Evolutionary conservation across 345 rosid genomes (phyloP), one percentile per base, ranked within the genome.

Genomic region (Heritiera fomes): DNA sequence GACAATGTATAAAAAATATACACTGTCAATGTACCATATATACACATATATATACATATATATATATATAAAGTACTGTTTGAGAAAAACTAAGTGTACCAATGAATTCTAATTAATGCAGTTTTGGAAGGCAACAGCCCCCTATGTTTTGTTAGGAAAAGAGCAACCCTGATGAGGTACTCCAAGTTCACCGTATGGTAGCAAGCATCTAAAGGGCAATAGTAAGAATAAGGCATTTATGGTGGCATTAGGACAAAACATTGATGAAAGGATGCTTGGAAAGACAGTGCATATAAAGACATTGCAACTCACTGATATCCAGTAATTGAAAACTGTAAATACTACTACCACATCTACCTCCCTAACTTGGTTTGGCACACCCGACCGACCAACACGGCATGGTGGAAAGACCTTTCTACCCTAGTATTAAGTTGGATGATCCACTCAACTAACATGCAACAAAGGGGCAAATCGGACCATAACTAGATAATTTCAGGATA

Each of bases 121-220:
- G 14, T 60, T 9, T 60, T 3, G 64, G 64, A 60, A 60, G 34
- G n/a, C 62, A 20, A 3, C 28, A 18, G 1, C 1, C 2, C 2
- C 59, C 59, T 7, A 18, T 56, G 61, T 66, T 43, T 41, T 0
- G 32, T 34, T 41, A 49, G 50, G 52, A 41, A 67, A 67, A 67
- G 4, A 41, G 71, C 28, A 66, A 66, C 12, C 13, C 47, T 41
- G 32, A 67, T 4, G 20, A 67, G 49, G 53, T 41, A 67, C 47
- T 68, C 11, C 72, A 45, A 20, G 14, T 68, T 11, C 34, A 68
- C 73, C 10, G 55, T 45, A 17, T n/a, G 32, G 34, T 45, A 45
- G 20, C 72, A 68, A 68, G 53, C 34, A 45, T 45, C 72, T n/a
- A 68, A 68, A 68, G 72, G 53, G 72, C 30, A 68, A 68, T 68